Conservation (phyloP, 1,284 basidiomycete species). For the Ceratobasidium sp. region DNA sequence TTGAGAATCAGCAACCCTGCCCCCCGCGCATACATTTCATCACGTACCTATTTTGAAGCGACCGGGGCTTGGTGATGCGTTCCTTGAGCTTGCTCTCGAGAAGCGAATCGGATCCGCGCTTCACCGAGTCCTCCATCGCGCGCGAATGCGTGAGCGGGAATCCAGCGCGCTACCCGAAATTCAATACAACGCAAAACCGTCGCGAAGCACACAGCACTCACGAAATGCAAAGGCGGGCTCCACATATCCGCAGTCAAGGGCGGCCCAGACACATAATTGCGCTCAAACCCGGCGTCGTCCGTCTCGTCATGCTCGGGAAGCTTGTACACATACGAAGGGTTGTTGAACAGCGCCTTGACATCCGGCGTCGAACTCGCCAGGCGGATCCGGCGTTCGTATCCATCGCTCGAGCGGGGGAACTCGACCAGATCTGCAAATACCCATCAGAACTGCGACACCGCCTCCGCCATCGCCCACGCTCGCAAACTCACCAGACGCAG, state of each 20-base stretch:
- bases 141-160: slow-evolving; percentile 71
- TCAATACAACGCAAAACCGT: not conserved
- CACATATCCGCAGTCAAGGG: slow-evolving; percentile 39
- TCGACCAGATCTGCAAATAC: slow-evolving; percentile 46
- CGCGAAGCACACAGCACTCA: slow-evolving; percentile 25
- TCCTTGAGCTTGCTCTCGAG: slow-evolving; percentile 89
- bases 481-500: slow-evolving; percentile 35
- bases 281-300: slow-evolving; percentile 61
- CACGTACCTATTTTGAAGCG: slow-evolving; percentile 68
- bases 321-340: slow-evolving; percentile 80
- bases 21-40: slow-evolving; percentile 45
- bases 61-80: slow-evolving; percentile 78
- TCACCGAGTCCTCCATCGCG: slow-evolving; percentile 78
- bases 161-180: slow-evolving; percentile 67
- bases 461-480: too few relatives aligned
- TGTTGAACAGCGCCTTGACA: slow-evolving; percentile 93
- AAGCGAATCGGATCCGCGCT: slow-evolving; percentile 88
- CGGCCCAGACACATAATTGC: slow-evolving; percentile 38
- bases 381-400: slow-evolving; percentile 81
- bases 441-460: not conserved
- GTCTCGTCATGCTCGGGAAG: slow-evolving; percentile 74
- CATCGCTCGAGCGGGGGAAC: slow-evolving; percentile 68
- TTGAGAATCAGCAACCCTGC: slow-evolving; percentile 50
- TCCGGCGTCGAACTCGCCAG: slow-evolving; percentile 91
- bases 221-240: slow-evolving; percentile 38